These are phyloP conservation scores for Trypanosoma mega DNA, from an alignment of 208 protist species.

Conservation along the genomic window DNA sequence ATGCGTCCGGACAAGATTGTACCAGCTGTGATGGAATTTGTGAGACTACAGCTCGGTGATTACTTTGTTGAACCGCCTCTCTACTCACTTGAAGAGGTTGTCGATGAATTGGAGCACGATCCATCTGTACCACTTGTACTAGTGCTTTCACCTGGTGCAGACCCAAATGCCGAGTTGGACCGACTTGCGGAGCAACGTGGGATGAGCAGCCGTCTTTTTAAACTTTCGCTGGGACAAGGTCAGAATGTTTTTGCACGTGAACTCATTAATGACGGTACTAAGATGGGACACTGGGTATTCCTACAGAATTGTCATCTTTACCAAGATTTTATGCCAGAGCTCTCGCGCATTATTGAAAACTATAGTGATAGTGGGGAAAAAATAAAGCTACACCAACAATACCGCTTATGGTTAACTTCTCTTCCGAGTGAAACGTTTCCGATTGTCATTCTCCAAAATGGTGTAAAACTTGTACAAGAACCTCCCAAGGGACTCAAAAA, in stretches of 20 bases:
- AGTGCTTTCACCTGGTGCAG: slow-evolving; percentile 96
- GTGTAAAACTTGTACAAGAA: slow-evolving; percentile 98
- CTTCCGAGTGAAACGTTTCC: slow-evolving; percentile 97
- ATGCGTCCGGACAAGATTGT: slow-evolving; percentile 96
- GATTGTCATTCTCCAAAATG: slow-evolving; percentile 97
- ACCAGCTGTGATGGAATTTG: slow-evolving; percentile 92
- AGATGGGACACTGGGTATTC: slow-evolving; percentile 92
- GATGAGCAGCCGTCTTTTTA: slow-evolving; percentile 84
- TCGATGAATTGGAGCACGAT: slow-evolving; percentile 86
- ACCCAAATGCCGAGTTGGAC: slow-evolving; percentile 94
- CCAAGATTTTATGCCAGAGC: slow-evolving; percentile 93
- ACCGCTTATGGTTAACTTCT: slow-evolving; percentile 98
- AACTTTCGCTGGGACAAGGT: slow-evolving; percentile 96
- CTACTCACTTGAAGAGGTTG: slow-evolving; percentile 92
- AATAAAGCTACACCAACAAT: slow-evolving; percentile 92
- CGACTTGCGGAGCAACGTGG: slow-evolving; percentile 92
- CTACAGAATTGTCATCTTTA: slow-evolving; percentile 97
- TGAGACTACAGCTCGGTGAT: slow-evolving; percentile 72
- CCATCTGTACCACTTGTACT: slow-evolving; percentile 95
- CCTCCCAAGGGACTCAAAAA: slow-evolving; percentile 96
- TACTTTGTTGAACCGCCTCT: slow-evolving; percentile 92
- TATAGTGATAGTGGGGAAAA: slow-evolving; percentile 88
- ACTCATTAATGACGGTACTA: slow-evolving; percentile 89
- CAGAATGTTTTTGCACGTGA: slow-evolving; percentile 91
- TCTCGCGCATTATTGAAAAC: slow-evolving; percentile 93